Base-by-base conservation (phyloP, 2,329 filamentous ascomycete species). In the Penicillium fuscoglaucum region DNA sequence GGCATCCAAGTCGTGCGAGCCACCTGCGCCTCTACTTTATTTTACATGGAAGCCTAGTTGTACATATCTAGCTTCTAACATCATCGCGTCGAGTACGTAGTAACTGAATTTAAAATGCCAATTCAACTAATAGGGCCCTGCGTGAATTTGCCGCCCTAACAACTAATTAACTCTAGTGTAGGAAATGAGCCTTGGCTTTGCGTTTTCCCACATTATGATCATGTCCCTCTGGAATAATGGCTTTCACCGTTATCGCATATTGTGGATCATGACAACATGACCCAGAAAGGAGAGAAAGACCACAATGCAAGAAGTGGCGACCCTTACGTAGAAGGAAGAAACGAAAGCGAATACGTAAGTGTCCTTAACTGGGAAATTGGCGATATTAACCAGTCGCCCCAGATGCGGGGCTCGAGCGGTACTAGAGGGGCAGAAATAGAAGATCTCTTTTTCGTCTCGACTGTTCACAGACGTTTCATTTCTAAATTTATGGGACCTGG, bases 341-440 rank as follows among this genome's bases (percentile, higher is more conserved):
- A 29, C 12, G 37, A 37, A 28, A 15, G 26, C n/a, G 15, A 37
- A 41, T 47, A 54, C 50, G 50, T 57, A 57, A 57, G 43, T 48
- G 41, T 21, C 26, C 26, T 29, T 19, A n/a, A 26, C 6, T 37
- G 26, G 21, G 46, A 49, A 37, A 24, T 29, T 52, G 28, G 28
- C 26, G 44, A 43, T 40, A 39, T 48, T 53, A 39, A 24, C 44
- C 44, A 53, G 43, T 41, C 44, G 15, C n/a, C 33, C n/a, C 15
- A 43, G 31, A 35, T 50, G 39, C 52, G 52, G 57, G 57, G 57
- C 57, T 51, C 8, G 26, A 46, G 52, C 57, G 45, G 39, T 33
- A 26, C 39, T n/a, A 55, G 46, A 39, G 41, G 52, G 46, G 57
- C 29, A 13, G 24, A 17, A 50, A 43, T 26, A 15, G 37, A 45